Conservation (phyloP, 306 rosid genomes). For the Begonia masoniana region DNA sequence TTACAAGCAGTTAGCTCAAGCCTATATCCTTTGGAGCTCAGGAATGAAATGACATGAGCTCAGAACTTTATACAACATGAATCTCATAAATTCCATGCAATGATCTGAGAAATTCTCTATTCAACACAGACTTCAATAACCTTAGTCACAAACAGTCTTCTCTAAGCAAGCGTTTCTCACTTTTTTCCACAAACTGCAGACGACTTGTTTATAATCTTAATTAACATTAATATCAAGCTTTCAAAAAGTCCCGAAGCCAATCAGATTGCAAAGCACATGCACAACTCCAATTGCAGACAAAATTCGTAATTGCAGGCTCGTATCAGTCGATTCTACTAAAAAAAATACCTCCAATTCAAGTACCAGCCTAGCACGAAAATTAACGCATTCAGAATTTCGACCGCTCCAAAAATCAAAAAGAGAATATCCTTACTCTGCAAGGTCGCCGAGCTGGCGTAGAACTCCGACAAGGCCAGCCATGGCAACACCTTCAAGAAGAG, state of each 20-base stretch:
- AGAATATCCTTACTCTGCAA: slow-evolving; percentile 50
- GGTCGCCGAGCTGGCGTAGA: slow-evolving; percentile 98
- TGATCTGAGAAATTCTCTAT: no score
- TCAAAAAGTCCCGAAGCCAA: slow-evolving; percentile 2
- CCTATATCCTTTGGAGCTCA: no score
- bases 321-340: slow-evolving; percentile 5
- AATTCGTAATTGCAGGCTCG: slow-evolving; percentile 3
- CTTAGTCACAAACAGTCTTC: no score
- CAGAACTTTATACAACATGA: no score
- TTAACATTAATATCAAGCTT: no score
- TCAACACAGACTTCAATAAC: no score
- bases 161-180: no score
- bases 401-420: background rate
- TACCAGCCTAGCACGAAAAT: background rate
- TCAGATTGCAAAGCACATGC: slow-evolving; percentile 1
- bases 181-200: no score
- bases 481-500: slow-evolving; percentile 75
- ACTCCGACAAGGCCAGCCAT: slow-evolving; percentile 86
- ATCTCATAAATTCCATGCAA: no score
- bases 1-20: no score
- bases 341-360: background rate
- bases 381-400: background rate
- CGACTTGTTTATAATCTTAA: no score
- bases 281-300: slow-evolving; percentile 7
- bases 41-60: no score